phyloP scores from a whole-genome alignment of 306 rosid genomes.

The Prunus fruticosa region DNA sequence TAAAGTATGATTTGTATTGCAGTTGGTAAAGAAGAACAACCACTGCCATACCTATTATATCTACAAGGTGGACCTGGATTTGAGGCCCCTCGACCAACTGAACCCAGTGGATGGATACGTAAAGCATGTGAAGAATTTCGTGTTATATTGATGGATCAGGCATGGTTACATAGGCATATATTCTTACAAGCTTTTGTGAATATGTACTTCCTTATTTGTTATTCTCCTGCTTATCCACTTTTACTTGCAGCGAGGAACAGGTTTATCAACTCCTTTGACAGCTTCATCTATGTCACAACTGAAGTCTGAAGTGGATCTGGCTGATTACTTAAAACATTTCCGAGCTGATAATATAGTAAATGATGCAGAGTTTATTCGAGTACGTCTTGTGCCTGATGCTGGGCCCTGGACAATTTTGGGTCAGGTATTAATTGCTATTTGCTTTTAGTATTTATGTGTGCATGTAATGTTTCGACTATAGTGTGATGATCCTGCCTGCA shows the following conservation, averaged over 20 bases:
- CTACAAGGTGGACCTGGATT: slow-evolving; percentile 99
- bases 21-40: slow-evolving; percentile 84
- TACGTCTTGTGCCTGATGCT: slow-evolving; percentile 74
- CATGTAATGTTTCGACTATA: slow-evolving; percentile 12
- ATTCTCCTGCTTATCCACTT: slow-evolving; percentile 17
- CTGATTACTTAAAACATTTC: slow-evolving; percentile 63
- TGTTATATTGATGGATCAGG: slow-evolving; percentile 94
- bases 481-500: neutral
- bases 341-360: slow-evolving; percentile 94
- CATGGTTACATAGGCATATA: slow-evolving; percentile 36
- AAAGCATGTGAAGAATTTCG: slow-evolving; percentile 87
- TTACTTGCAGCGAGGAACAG: slow-evolving; percentile 89
- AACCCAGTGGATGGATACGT: slow-evolving; percentile 81
- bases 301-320: slow-evolving; percentile 59
- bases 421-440: slow-evolving; percentile 56
- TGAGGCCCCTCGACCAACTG: slow-evolving; percentile 78
- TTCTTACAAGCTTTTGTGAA: slow-evolving; percentile 8
- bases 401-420: slow-evolving; percentile 90
- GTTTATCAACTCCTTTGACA: slow-evolving; percentile 87
- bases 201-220: slow-evolving; percentile 13
- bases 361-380: slow-evolving; percentile 89
- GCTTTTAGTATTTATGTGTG: slow-evolving; percentile 18
- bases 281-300: slow-evolving; percentile 84
- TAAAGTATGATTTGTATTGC: slow-evolving; percentile 25
- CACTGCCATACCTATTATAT: slow-evolving; percentile 70